These are phyloP conservation scores for Trichoderma erinaceum DNA, from an alignment of 495 filamentous ascomycete genomes.

Conservation along the genomic window DNA sequence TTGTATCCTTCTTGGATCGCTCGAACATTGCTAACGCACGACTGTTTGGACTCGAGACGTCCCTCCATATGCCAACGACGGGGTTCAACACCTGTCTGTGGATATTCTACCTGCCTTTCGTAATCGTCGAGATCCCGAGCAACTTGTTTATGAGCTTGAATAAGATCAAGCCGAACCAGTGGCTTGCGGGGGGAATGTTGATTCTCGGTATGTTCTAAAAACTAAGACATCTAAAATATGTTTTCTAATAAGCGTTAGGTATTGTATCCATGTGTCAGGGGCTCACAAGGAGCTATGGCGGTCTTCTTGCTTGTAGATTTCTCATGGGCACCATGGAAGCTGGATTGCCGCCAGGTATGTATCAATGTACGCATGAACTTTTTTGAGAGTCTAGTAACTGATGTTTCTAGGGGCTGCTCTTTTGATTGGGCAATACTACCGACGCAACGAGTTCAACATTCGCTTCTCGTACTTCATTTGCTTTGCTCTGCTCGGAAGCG, in stretches of 20 bases:
- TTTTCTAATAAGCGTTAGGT: constrained; percentile 24
- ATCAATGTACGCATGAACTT: not conserved
- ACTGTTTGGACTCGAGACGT: constrained; percentile 57
- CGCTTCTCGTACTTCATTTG: constrained; percentile 26
- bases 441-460: constrained; percentile 53
- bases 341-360: not conserved
- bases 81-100: constrained; percentile 54
- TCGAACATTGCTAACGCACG: constrained; percentile 78
- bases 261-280: constrained; percentile 52
- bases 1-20: constrained; percentile 70
- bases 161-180: constrained; percentile 12
- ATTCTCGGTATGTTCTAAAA: constrained; percentile 78
- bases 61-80: constrained; percentile 51
- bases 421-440: constrained; percentile 49
- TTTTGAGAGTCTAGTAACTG: not conserved
- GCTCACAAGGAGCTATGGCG: not conserved
- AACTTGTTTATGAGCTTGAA: not conserved
- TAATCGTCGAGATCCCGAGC: not conserved
- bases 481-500: not conserved
- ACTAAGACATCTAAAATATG: constrained; percentile 33
- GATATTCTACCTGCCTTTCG: constrained; percentile 23
- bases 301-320: not conserved
- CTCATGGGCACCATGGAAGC: not conserved
- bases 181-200: constrained; percentile 45
- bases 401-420: not conserved